Base-by-base conservation (phyloP, 2,329 filamentous ascomycete species). In the Monosporascus sp. region DNA sequence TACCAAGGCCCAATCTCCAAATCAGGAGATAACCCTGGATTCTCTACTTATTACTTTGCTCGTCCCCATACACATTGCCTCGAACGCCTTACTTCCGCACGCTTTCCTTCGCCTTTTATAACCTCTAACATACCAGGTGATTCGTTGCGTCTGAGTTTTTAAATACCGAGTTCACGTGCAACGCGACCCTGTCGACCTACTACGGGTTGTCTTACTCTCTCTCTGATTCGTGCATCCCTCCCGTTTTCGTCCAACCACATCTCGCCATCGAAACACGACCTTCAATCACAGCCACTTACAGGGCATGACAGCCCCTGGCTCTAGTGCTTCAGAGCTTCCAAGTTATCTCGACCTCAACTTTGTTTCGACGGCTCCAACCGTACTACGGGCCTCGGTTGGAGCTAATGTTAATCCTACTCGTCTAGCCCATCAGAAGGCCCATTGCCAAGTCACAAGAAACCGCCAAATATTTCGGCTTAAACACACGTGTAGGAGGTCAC, bases 231-330 rank as follows among this genome's bases (percentile, higher is more conserved):
- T 34, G 31, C 31, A 14, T 14, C 39, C 56, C 52, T 49, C 55
- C 52, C 57, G 48, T 46, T 58, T 55, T 59, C 53, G 53, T 64
- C 65, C 66, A 69, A 69, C 64, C 63, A 69, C 59, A 63, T 31
- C 25, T 57, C 60, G 45, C 56, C 56, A 51, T 63, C 54, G 51
- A 57, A 42, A 62, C 66, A 69, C 65, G 66, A 63, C 61, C 64
- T 62, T 60, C 51, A 56, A 51, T 51, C 50, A 55, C 38, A 56
- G 54, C 57, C 57, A 60, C 57, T 54, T 57, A 68, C 57, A 67
- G 64, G 61, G 57, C 53, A 48, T 51, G 50, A 51, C 54, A 51
- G 56, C n/a, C 39, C 54, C 51, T 55, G 31, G 9, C 11, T 14
- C 31, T 14, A 14, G 31, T 34, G 9, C 31, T 34, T 31, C 27